Base-by-base conservation (phyloP, 2,329 filamentous ascomycete genomes). In the Eurotiales sp. region DNA sequence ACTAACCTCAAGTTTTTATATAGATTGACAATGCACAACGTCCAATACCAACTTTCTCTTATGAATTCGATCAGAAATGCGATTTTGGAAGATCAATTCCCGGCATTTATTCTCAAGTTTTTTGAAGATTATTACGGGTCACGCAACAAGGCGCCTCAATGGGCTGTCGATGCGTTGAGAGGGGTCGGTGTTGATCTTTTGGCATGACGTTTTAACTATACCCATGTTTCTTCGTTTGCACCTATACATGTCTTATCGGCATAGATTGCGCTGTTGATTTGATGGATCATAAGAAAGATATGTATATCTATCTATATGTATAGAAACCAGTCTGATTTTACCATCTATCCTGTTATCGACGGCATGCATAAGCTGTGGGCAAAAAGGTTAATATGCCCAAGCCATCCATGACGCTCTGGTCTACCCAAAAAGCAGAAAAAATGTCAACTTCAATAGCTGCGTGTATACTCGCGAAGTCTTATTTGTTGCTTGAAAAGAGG, bases 21-120 rank as follows among this genome's bases (percentile, higher is more conserved):
- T 3, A 43, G 25, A 27, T 22, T 99, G 50, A 96, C 90, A 1
- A 90, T 97, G 64, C 93, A 99, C 70, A 99, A 99, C 65, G 89
- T 99, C 22, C 90, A 90, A 74, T 96, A 96, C 64, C 83, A 96
- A 66, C 77, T 99, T 49, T 80, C 86, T 54, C 74, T 99, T 60
- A 96, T 97, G 90, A 76, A 79, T 17, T 75, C 81, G 54, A 81
- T 84, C 11, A 80, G 92, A 54, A 77, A 88, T 56, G 84, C 93
- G 14, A 90, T 97, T 56, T 73, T 96, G 7, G 86, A 86, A 55
- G 90, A 96, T 65, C 72, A 77, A 46, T 97, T 87, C 67, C 91
- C 93, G 1, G 79, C 76, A 2, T 95, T 93, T 61, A 66, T 96
- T 55, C 83, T 75, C 58, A 72, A 79, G 29, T 97, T 96, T 73